Evolutionary conservation across 2,329 filamentous ascomycete species (phyloP).

Genomic region (Phyllosticta paracitricarpa): DNA sequence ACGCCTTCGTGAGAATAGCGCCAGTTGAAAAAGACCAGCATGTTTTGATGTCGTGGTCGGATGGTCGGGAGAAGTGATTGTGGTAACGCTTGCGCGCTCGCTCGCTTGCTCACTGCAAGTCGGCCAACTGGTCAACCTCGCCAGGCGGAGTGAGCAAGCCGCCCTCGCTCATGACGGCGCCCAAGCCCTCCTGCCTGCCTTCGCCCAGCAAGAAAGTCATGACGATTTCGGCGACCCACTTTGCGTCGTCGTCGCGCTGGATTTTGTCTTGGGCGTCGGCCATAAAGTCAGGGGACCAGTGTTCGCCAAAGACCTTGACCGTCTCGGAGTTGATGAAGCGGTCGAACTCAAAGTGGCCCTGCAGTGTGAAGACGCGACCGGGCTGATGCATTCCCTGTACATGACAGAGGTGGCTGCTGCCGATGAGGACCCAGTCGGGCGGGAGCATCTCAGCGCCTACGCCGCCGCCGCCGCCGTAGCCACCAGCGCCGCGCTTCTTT

Average conservation of each 20-base stretch:
- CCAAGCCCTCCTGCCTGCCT: slow-evolving; percentile 35
- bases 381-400: slow-evolving; percentile 32
- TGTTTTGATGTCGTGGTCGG: background rate
- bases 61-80: background rate
- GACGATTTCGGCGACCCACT: slow-evolving; percentile 22
- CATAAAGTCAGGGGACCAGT: slow-evolving; percentile 30
- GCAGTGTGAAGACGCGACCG: slow-evolving; percentile 34
- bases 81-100: background rate
- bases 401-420: slow-evolving; percentile 23
- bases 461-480: slow-evolving; percentile 18
- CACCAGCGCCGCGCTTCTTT: slow-evolving; percentile 26
- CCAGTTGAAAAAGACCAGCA: background rate
- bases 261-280: slow-evolving; percentile 15
- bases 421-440: slow-evolving; percentile 18
- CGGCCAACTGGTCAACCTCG: slow-evolving; percentile 16
- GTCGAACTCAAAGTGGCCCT: slow-evolving; percentile 40
- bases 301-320: slow-evolving; percentile 29
- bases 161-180: slow-evolving; percentile 36
- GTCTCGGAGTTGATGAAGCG: slow-evolving; percentile 34
- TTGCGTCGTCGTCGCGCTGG: slow-evolving; percentile 21
- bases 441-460: slow-evolving; percentile 19
- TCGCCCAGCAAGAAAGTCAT: slow-evolving; percentile 31
- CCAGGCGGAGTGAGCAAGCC: slow-evolving; percentile 23
- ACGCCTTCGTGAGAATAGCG: background rate
- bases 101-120: background rate